Base-by-base conservation (phyloP, 306 rosid genomes). In the Trifolium repens region DNA sequence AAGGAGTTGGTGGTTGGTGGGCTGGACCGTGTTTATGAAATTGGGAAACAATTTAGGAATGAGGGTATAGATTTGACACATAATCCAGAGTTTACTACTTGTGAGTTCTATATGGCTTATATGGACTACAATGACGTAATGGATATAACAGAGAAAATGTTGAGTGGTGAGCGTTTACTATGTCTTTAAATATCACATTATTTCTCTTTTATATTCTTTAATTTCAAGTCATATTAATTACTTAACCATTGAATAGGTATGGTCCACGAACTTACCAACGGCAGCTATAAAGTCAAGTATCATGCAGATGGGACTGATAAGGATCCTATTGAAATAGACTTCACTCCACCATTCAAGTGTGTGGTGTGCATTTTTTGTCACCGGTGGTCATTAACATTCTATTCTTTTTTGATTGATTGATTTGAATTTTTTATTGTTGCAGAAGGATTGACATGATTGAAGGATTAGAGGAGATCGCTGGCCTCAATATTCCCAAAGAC, bases 41-140 rank as follows among this genome's bases (percentile, higher is more conserved):
- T 94, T 24, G 99, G 99, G 37, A 92, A 94, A 80, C 99, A 90
- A 67, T 92, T 94, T 75, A 94, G 99, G 83, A 91, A 94, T 16
- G 97, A 61, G 92, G 97, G 99, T 42, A 92, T 94, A 24, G 99
- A 94, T 89, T 90, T 94, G 86, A 94, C 96, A 0, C 99, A 94
- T 67, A 92, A 92, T 80, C 97, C 97, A 4, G 99, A 94, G 81
- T 94, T 90, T 82, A 94, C 99, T 42, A 90, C 97, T 37, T 94
- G 99, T 46, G 99, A 94, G 80, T 94, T 94, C 75, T 94, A 94
- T 81, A 91, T 91, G 97, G 98, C 98, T 27, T 91, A 72, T 64
- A 89, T 85, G 43, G 97, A 94, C 82, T 94, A 94, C 84, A 79
- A 88, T 53, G 99, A 94, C 72, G 0, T 94, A 79, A 94, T 92